phyloP scores from a whole-genome alignment of 495 filamentous ascomycete genomes.

The Cudoniella acicularis region DNA sequence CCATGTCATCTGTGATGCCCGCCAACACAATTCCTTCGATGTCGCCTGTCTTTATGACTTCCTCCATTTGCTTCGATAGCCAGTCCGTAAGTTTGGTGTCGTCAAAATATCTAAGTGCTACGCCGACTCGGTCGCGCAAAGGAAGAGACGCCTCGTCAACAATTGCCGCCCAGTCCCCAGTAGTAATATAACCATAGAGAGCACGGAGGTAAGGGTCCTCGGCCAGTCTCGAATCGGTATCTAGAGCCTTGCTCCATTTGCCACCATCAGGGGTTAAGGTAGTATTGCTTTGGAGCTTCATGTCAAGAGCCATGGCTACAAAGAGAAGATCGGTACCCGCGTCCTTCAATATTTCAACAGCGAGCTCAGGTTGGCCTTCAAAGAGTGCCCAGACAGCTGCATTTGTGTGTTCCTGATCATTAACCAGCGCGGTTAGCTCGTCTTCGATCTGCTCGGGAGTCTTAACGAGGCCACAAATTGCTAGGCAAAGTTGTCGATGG shows the following conservation, averaged over 20 bases:
- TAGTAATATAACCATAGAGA: constrained; percentile 86
- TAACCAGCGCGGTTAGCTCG: constrained; percentile 46
- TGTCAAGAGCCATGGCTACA: constrained; percentile 45
- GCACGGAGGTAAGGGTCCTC: constrained; percentile 85
- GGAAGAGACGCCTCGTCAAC: constrained; percentile 79
- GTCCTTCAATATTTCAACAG: constrained; percentile 46
- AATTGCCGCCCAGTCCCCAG: constrained; percentile 81
- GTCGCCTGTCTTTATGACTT: constrained; percentile 69
- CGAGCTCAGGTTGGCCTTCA: constrained; percentile 59
- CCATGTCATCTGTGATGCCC: constrained; percentile 71
- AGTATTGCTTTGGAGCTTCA: constrained; percentile 19
- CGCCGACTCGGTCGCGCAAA: constrained; percentile 76
- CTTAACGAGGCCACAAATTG: constrained; percentile 71
- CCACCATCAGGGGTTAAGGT: constrained; percentile 3
- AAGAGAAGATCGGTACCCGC: constrained; percentile 48
- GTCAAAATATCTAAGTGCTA: constrained; percentile 78
- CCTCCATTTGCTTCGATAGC: constrained; percentile 57
- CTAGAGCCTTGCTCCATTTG: constrained; percentile 45
- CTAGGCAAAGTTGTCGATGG: constrained; percentile 74
- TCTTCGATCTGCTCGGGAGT: constrained; percentile 55
- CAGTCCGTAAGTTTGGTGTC: constrained; percentile 75
- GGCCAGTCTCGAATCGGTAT: constrained; percentile 35
- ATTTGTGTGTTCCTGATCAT: constrained; percentile 68
- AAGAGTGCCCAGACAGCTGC: constrained; percentile 76
- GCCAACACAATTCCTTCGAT: constrained; percentile 87